Evolutionary conservation across 331 rosid species (phyloP).

Genomic region (Malus hybrid): DNA sequence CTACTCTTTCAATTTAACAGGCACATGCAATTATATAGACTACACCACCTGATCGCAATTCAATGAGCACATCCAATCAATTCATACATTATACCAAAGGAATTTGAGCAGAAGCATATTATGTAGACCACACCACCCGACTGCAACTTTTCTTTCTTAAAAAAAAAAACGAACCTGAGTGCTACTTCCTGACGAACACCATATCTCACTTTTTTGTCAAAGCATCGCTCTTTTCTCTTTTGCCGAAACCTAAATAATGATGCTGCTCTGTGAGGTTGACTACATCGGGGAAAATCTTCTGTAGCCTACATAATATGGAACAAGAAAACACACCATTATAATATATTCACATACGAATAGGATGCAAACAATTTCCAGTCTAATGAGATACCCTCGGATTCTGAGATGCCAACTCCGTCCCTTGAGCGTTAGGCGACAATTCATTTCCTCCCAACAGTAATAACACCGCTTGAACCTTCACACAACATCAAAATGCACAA

Average conservation of each 20-base stretch:
- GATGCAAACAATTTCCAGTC: conserved; percentile 3
- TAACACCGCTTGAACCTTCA: conserved; percentile 82
- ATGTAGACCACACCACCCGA: conserved; percentile 13
- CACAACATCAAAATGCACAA: conserved; percentile 5
- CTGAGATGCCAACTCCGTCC: conserved; percentile 35
- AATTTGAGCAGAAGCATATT: conserved; percentile 14
- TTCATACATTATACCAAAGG: background rate
- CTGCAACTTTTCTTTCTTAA: background rate
- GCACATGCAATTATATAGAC: background rate
- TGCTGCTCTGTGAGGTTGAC: conserved; percentile 78
- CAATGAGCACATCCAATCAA: background rate
- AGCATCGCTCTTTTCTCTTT: conserved; percentile 86
- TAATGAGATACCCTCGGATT: conserved; percentile 55
- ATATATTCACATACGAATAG: background rate
- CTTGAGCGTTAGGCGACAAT: conserved; percentile 47
- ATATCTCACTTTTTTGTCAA: conserved; percentile 92
- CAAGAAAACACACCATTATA: conserved; percentile 7
- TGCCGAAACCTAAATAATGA: conserved; percentile 82
- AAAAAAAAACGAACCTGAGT: conserved; percentile 37
- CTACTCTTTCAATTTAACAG: background rate
- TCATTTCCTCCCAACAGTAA: conserved; percentile 80
- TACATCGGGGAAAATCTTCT: conserved; percentile 51
- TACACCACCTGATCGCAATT: no score
- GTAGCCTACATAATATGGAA: conserved; percentile 35
- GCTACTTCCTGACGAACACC: conserved; percentile 95